Percentiles rank a stretch among this genome's conserved stretches.
Evolutionary conservation across 257 asterid genomes (phyloP).

Genomic region (Solanum tarapatanum): DNA sequence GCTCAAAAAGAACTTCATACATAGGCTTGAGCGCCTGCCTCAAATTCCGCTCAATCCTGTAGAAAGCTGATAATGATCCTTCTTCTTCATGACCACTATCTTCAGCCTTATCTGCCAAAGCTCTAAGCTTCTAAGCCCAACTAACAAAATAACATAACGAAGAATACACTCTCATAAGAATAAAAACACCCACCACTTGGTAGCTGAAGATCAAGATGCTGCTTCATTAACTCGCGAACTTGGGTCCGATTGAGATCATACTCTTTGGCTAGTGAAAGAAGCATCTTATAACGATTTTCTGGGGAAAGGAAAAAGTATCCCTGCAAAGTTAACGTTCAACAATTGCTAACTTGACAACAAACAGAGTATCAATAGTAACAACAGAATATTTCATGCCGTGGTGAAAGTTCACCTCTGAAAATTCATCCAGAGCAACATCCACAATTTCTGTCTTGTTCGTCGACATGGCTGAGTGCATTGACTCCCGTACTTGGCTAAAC

Average conservation of each 20-base stretch:
- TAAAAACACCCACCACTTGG: conserved; percentile 45
- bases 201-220: conserved; percentile 77
- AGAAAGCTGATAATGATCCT: conserved; percentile 69
- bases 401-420: conserved; percentile 49
- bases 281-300: conserved; percentile 44
- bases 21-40: conserved; percentile 83
- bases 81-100: conserved; percentile 51
- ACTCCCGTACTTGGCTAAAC: conserved; percentile 41
- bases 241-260: conserved; percentile 73
- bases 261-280: conserved; percentile 58
- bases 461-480: conserved; percentile 66
- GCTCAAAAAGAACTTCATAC: conserved; percentile 79
- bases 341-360: neutral
- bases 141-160: neutral
- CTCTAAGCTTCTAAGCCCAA: conserved; percentile 1
- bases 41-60: conserved; percentile 70
- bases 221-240: conserved; percentile 77
- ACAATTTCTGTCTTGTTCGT: conserved; percentile 67
- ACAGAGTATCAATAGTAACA: neutral
- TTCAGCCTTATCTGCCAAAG: conserved; percentile 36
- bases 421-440: conserved; percentile 68
- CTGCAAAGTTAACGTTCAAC: conserved; percentile 20
- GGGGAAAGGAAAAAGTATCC: conserved; percentile 59
- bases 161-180: neutral
- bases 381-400: neutral